These are phyloP conservation scores for Acrodontium crateriforme DNA, from an alignment of 2,329 filamentous ascomycete genomes.

Conservation along the genomic window DNA sequence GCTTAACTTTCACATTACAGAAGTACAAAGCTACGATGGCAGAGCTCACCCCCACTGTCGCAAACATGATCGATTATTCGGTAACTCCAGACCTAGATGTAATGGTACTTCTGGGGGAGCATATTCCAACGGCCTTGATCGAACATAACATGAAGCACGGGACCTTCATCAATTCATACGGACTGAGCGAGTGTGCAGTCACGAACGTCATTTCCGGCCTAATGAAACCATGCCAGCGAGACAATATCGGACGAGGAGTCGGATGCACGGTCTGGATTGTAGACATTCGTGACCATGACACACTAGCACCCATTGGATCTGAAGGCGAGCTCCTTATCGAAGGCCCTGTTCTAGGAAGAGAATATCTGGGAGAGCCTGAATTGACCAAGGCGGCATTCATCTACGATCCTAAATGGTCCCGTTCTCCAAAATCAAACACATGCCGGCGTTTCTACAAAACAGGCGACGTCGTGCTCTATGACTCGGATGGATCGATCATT, in stretches of 20 bases:
- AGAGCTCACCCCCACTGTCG: neutral
- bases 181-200: no score
- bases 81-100: neutral
- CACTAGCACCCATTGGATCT: neutral
- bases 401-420: neutral
- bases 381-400: neutral
- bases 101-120: neutral
- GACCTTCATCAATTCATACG: no score
- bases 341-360: neutral
- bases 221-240: no score
- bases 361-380: neutral
- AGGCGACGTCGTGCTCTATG: constrained; percentile 14
- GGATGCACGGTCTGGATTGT: neutral
- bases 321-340: neutral
- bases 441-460: constrained; percentile 11
- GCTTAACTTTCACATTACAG: neutral
- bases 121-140: neutral
- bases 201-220: no score
- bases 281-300: neutral
- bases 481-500: constrained; percentile 9
- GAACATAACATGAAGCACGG: no score
- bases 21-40: neutral
- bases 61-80: neutral
- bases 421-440: no score
- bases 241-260: neutral